Base-by-base conservation (phyloP, 2,329 filamentous ascomycete species). In the Aureobasidium namibiae region DNA sequence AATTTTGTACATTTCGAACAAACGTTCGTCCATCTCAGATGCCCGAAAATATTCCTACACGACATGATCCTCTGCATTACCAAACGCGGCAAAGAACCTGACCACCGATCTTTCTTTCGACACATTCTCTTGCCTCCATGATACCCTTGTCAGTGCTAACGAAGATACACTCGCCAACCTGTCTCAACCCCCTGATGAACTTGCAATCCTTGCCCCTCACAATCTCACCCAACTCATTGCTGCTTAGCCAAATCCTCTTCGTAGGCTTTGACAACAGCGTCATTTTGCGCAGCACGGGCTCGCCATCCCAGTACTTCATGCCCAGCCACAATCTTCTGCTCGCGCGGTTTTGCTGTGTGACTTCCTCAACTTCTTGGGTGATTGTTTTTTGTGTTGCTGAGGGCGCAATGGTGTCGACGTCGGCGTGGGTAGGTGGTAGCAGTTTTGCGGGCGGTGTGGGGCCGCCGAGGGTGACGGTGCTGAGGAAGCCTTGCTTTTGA, bases 281-380 rank as follows among this genome's bases (percentile, higher is more conserved):
- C 67, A 92, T 80, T 64, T 83, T 80, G 63, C 78, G 79, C 65
- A 96, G 75, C 23, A 96, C 90, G 6, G 92, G 90, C 72, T 86
- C 80, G 69, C 88, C 88, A 65, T 91, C 85, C 83, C 83, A 89
- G 81, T 96, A 96, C 77, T 96, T 96, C 68, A 96, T 77, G 1
- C 90, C 90, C 13, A 96, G 75, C 92, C 92, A 96, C 65, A 96
- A 76, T 61, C 92, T 81, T 69, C 89, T 81, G 39, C 78, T 80
- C 4, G 90, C 82, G 38, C 90, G 83, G 74, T 95, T 96, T 24
- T 66, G 65, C 59, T 68, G 68, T 50, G 71, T 73, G 41, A 73
- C 65, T 49, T 67, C 61, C 9, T 61, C 61, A 33, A 65, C 64
- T 16, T 60, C 48, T 23, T 60, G 14, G 14, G 38, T 21, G 69